Evolutionary conservation across 768 basidiomycete species (phyloP).

Genomic region (Ramaria sp.): DNA sequence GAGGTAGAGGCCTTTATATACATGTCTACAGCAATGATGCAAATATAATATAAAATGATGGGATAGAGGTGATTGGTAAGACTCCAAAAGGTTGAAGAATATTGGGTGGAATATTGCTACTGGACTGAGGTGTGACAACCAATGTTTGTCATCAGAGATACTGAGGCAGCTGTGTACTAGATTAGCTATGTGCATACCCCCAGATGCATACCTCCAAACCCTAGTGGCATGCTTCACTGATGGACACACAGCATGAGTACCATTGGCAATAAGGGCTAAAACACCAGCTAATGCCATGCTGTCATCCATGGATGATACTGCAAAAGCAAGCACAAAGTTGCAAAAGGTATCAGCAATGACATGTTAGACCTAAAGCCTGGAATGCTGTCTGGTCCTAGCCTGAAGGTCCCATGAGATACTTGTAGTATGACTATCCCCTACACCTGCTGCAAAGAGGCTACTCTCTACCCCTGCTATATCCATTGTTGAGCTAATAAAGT

Average conservation of each 20-base stretch:
- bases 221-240: slow-evolving; percentile 53
- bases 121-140: no score
- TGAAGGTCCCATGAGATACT: slow-evolving; percentile 38
- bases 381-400: slow-evolving; percentile 29
- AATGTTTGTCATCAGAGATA: no score
- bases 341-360: slow-evolving; percentile 41
- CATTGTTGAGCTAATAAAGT: background rate
- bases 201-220: no score
- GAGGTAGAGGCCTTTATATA: no score
- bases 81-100: no score
- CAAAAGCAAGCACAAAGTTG: slow-evolving; percentile 30
- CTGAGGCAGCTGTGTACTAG: no score
- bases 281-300: slow-evolving; percentile 20
- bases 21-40: no score
- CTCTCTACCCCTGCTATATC: slow-evolving; percentile 20
- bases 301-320: slow-evolving; percentile 22
- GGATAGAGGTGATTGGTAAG: no score
- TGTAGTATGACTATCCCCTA: slow-evolving; percentile 13
- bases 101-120: no score
- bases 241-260: slow-evolving; percentile 89
- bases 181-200: no score
- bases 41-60: no score
- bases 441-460: slow-evolving; percentile 14
- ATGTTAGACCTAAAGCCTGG: slow-evolving; percentile 25
- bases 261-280: slow-evolving; percentile 44